A percentile compares a stretch with the other conserved stretches of the same genome.
Evolutionary conservation across 2,329 filamentous ascomycete genomes (phyloP).

Genomic region (Aspergillus sp.): DNA sequence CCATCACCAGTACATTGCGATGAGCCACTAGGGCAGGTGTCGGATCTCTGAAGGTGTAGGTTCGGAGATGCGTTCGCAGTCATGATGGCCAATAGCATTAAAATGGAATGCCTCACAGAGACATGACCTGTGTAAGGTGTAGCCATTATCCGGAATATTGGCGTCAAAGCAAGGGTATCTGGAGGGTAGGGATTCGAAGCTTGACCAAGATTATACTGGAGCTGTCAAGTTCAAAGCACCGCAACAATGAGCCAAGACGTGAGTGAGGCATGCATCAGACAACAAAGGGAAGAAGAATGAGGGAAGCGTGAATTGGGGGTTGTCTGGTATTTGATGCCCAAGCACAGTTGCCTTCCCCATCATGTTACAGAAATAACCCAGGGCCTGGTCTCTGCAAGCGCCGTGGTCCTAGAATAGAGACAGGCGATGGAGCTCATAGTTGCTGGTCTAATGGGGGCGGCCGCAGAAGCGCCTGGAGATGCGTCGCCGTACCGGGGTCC

Average conservation of each 20-base stretch:
- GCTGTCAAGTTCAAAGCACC: constrained; percentile 1
- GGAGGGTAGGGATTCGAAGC: background rate
- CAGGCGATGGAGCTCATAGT: constrained; percentile 30
- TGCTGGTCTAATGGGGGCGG: constrained; percentile 24
- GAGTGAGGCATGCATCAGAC: constrained; percentile 5
- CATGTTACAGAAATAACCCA: constrained; percentile 26
- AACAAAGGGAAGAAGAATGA: background rate
- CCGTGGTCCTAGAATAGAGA: constrained; percentile 34
- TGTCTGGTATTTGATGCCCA: constrained; percentile 20
- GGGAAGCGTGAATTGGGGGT: background rate
- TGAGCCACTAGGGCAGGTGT: constrained; percentile 39
- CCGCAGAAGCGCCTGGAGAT: constrained; percentile 16
- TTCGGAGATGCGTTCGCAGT: constrained; percentile 26
- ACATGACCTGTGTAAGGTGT: constrained; percentile 13
- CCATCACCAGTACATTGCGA: constrained; percentile 41
- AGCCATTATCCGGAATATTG: constrained; percentile 23
- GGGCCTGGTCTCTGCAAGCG: constrained; percentile 33
- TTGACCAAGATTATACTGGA: background rate
- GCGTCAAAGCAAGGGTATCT: background rate
- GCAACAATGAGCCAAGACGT: constrained; percentile 5
- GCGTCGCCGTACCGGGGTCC: background rate
- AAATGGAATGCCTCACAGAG: constrained; percentile 15
- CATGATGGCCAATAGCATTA: constrained; percentile 32
- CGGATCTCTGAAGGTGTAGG: constrained; percentile 29
- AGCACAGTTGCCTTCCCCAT: constrained; percentile 22